Evolutionary conservation across 345 rosid genomes (phyloP).

Genomic region (Syzygium jambos): DNA sequence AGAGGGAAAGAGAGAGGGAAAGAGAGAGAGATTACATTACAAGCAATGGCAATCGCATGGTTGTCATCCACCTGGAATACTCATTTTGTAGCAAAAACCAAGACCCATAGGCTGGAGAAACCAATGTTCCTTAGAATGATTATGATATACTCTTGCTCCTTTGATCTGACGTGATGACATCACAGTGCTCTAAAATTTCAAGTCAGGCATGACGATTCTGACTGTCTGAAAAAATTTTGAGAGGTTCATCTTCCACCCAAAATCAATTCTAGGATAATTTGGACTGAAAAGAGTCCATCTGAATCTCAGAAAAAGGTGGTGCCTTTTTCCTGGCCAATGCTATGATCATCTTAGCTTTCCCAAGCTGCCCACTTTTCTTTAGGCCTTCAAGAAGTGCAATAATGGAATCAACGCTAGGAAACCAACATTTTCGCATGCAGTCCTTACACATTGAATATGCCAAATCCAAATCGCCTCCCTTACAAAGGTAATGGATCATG

Average conservation of each 20-base stretch:
- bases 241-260: not conserved
- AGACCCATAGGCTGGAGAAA: not conserved
- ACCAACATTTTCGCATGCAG: conserved; percentile 59
- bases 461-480: conserved; percentile 46
- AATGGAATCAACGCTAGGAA: conserved; percentile 51
- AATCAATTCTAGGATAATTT: conserved; percentile 18
- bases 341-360: conserved; percentile 22
- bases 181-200: not conserved
- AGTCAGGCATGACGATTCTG: not conserved
- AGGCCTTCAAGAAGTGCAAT: conserved; percentile 47
- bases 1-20: not conserved
- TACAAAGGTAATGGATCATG: conserved; percentile 72
- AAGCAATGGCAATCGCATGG: not conserved
- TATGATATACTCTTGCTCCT: not conserved
- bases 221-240: not conserved
- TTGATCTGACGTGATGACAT: not conserved
- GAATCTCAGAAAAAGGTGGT: conserved; percentile 52
- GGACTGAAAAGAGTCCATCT: conserved; percentile 33
- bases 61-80: not conserved
- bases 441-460: conserved; percentile 67
- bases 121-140: not conserved
- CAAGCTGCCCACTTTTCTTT: conserved; percentile 28
- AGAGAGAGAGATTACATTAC: not conserved
- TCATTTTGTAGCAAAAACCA: not conserved
- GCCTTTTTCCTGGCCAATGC: conserved; percentile 13